A percentile compares a stretch with the other conserved stretches of the same genome.
phyloP scores from a whole-genome alignment of 257 asterid species.

The Echium plantagineum region DNA sequence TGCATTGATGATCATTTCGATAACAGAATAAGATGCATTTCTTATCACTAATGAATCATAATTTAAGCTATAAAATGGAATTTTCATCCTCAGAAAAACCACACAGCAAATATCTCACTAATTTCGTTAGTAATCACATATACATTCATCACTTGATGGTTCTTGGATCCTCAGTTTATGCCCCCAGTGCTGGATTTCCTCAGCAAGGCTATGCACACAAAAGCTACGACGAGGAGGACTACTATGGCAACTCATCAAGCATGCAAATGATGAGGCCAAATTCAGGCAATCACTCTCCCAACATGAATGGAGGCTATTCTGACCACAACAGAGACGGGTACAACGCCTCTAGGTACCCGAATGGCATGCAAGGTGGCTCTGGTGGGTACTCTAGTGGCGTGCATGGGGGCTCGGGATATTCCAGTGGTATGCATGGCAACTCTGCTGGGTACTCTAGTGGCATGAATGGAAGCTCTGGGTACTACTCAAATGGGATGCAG shows the following conservation, averaged over 20 bases:
- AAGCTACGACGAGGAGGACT: background rate
- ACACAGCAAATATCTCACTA: background rate
- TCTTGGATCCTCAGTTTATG: slow-evolving; percentile 3
- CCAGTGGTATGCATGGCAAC: too few species aligned
- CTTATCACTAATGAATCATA: slow-evolving; percentile 10
- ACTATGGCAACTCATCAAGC: slow-evolving; percentile 5
- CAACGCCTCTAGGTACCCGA: background rate
- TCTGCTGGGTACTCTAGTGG: too few species aligned
- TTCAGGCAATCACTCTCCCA: slow-evolving; percentile 1
- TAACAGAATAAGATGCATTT: slow-evolving; percentile 12
- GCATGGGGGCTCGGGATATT: too few species aligned
- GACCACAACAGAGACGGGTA: slow-evolving; percentile 1
- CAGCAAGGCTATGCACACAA: slow-evolving; percentile 4
- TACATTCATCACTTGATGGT: slow-evolving; percentile 6
- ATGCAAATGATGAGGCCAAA: slow-evolving; percentile 8
- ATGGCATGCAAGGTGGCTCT: background rate
- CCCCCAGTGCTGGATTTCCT: background rate
- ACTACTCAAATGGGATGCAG: too few species aligned
- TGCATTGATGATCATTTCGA: background rate
- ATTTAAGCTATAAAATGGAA: slow-evolving; percentile 1
- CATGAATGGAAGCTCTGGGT: too few species aligned
- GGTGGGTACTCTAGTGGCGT: too few species aligned
- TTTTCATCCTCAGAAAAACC: background rate
- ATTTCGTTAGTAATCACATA: background rate
- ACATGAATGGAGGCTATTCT: slow-evolving; percentile 4